Conservation (phyloP, 805 yeast genomes). For the Danielia oregonensis region DNA sequence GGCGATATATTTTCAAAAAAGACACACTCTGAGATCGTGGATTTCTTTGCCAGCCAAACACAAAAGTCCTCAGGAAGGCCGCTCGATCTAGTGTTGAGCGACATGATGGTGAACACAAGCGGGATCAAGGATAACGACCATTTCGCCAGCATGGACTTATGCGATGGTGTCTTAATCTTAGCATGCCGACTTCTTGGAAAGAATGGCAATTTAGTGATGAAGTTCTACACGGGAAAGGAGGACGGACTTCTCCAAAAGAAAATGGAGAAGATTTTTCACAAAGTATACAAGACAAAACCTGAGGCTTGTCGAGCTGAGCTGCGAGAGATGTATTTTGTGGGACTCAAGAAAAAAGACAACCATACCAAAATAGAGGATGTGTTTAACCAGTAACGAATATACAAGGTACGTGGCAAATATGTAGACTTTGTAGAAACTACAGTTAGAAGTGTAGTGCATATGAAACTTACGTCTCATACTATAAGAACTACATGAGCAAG, state of each 20-base stretch:
- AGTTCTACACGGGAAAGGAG: constrained; percentile 80
- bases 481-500: neutral
- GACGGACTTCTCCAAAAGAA: constrained; percentile 61
- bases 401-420: neutral
- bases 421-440: neutral
- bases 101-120: constrained; percentile 91
- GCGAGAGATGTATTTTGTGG: constrained; percentile 78
- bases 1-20: constrained; percentile 36
- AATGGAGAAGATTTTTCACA: constrained; percentile 54
- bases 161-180: constrained; percentile 84
- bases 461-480: neutral
- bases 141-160: constrained; percentile 78
- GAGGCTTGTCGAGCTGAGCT: constrained; percentile 75
- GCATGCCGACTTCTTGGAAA: constrained; percentile 67
- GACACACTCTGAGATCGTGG: constrained; percentile 56
- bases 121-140: constrained; percentile 84
- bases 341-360: constrained; percentile 43
- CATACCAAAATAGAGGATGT: constrained; percentile 4
- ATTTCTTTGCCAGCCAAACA: constrained; percentile 40
- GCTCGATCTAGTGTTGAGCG: constrained; percentile 52
- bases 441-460: neutral
- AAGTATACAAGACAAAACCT: constrained; percentile 74
- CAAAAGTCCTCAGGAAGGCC: constrained; percentile 17
- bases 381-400: neutral
- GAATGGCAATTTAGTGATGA: constrained; percentile 75